Evolutionary conservation across 345 rosid species (phyloP), one percentile per base, ranked within the genome.

Genomic region (Ceriops decandra): DNA sequence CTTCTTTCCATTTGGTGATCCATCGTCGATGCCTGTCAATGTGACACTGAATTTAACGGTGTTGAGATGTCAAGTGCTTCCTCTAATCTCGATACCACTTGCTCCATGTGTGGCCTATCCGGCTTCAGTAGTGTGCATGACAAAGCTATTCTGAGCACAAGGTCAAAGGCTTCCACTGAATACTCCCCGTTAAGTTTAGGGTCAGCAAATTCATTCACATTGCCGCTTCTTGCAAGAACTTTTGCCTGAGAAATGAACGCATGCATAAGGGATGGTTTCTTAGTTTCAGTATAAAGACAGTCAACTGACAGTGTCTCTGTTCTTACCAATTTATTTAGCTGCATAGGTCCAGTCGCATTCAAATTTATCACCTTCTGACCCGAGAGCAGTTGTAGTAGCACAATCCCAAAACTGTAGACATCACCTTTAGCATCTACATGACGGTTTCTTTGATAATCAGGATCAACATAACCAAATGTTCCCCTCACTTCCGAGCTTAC

Each of bases 401-500:
- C 89, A 5, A 85, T 81, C 30, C 89, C 88, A 1, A 85, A 83
- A 65, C 89, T 87, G 63, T 87, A 85, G 31, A 83, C 88, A 68
- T 83, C 85, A 0, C 87, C 89, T 2, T 76, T 79, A 16, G 87
- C 84, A 67, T 84, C 80, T 22, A 87, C 92, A 9, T 27, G 85
- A 69, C 57, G 86, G 72, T 85, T 87, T 60, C 74, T 75, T 67
- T 78, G 74, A 68, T 85, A 87, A 66, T 83, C 89, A 26, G 86
- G 87, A 71, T 87, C 86, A 9, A 87, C 87, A 59, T 83, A 83
- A 24, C 87, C 89, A n/a, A 85, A 83, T 24, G 87, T 87, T 30
- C 92, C 89, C 68, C 89, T 73, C 53, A 87, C 86, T 80, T 85
- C 87, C 62, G 89, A 83, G 73, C 85, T 85, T 74, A 82, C 92